A percentile compares a stretch with the other conserved stretches of the same genome.
These are phyloP conservation scores for Aspergillus bombycis DNA, from an alignment of 2,329 filamentous ascomycete genomes.

Conservation along the genomic window DNA sequence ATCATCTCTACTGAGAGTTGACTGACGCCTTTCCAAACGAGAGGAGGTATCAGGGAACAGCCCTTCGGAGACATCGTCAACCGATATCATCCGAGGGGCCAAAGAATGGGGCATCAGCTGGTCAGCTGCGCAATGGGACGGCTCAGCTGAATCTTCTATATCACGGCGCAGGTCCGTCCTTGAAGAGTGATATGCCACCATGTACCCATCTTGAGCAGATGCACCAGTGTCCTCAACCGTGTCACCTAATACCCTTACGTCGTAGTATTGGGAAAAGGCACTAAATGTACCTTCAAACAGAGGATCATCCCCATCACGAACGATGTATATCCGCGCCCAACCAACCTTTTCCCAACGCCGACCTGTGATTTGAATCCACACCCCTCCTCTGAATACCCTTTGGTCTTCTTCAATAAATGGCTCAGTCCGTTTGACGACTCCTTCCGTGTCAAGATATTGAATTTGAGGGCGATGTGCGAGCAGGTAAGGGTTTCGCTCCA, in stretches of 20 bases:
- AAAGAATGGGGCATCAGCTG: neutral
- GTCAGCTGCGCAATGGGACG: neutral
- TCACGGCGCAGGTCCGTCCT: neutral
- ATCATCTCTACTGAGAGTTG: constrained; percentile 7
- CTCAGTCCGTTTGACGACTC: neutral
- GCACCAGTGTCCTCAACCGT: neutral
- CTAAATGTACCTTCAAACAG: constrained; percentile 18
- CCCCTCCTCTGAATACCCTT: constrained; percentile 10
- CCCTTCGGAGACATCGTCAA: neutral
- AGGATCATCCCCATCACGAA: constrained; percentile 11
- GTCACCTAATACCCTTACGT: constrained; percentile 4
- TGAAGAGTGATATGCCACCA: neutral
- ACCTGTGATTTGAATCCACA: neutral
- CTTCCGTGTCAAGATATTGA: constrained; percentile 8
- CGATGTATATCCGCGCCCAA: constrained; percentile 17
- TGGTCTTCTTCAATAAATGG: neutral
- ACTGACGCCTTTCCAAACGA: constrained; percentile 6
- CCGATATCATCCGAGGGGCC: too few relatives aligned
- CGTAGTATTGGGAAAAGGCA: constrained; percentile 6
- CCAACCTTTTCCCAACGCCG: constrained; percentile 6
- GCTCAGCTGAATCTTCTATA: neutral
- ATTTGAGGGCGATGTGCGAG: constrained; percentile 10
- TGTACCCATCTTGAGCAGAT: neutral
- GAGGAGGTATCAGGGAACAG: neutral
- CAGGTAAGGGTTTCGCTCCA: constrained; percentile 18